Evolutionary conservation across 345 rosid genomes (phyloP).

Genomic region (Aurinia saxatilis): DNA sequence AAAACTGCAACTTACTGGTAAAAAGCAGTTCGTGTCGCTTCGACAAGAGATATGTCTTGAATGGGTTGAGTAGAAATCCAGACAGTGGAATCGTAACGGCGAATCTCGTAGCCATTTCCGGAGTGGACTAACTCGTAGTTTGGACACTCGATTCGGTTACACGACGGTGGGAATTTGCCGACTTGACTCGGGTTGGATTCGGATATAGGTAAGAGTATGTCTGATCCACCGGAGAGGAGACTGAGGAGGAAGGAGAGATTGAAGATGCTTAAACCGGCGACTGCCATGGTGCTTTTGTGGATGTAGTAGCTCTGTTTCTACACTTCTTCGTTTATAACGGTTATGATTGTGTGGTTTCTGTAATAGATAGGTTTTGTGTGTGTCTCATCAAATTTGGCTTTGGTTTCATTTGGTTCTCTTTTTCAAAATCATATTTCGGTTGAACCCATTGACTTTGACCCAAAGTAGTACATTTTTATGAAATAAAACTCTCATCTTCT

Average conservation of each 20-base stretch:
- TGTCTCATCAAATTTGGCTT: no score
- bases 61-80: constrained; percentile 71
- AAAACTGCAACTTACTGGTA: constrained; percentile 34
- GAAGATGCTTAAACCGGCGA: constrained; percentile 18
- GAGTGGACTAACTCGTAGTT: constrained; percentile 39
- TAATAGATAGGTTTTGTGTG: no score
- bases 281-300: constrained; percentile 23
- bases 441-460: no score
- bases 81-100: constrained; percentile 45
- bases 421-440: no score
- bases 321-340: background rate
- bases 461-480: no score
- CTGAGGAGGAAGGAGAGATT: constrained; percentile 42
- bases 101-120: constrained; percentile 65
- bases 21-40: constrained; percentile 69
- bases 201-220: constrained; percentile 13
- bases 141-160: constrained; percentile 80
- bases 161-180: constrained; percentile 48
- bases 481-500: no score
- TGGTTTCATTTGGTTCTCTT: no score
- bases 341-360: no score
- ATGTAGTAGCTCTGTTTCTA: background rate
- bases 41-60: constrained; percentile 66
- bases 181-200: background rate
- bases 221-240: constrained; percentile 38